These are phyloP conservation scores for Trichoderma semiorbis DNA, from an alignment of 2,329 filamentous ascomycete genomes.

Conservation along the genomic window DNA sequence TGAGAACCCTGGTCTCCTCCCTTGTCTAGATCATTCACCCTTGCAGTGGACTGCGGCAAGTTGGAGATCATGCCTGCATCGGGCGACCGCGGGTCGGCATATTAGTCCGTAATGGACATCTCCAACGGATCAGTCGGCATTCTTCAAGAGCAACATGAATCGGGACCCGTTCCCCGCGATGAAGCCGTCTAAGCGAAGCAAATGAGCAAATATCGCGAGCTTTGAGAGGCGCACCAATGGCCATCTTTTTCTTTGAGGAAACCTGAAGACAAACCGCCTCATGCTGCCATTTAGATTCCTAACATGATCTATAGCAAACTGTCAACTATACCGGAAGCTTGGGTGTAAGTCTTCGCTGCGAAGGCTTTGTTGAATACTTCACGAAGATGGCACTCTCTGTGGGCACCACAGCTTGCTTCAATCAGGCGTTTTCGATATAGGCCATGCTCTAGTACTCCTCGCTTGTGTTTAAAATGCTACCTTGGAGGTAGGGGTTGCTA, in stretches of 20 bases:
- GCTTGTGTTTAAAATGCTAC: neutral
- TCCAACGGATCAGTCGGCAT: slow-evolving; percentile 7
- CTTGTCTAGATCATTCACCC: neutral
- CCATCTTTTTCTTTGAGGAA: neutral
- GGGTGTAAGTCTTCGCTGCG: neutral
- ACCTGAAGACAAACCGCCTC: neutral
- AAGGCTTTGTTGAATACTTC: neutral
- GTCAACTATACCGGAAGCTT: neutral
- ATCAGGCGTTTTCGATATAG: neutral
- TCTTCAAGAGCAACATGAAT: neutral
- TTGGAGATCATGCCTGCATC: neutral
- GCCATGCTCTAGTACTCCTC: neutral
- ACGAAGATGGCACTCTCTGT: neutral
- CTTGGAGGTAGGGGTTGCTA: neutral
- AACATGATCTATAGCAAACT: neutral
- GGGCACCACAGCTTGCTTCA: neutral
- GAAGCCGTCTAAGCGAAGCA: neutral
- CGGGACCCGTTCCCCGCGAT: neutral
- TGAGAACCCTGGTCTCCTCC: neutral
- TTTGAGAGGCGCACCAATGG: neutral
- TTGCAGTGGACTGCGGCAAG: neutral
- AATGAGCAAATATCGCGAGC: neutral
- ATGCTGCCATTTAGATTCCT: neutral
- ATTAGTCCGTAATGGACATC: neutral
- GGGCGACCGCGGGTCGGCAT: neutral